Base-by-base conservation (phyloP, 148 eudicot species). In the Diospyros lotus region DNA sequence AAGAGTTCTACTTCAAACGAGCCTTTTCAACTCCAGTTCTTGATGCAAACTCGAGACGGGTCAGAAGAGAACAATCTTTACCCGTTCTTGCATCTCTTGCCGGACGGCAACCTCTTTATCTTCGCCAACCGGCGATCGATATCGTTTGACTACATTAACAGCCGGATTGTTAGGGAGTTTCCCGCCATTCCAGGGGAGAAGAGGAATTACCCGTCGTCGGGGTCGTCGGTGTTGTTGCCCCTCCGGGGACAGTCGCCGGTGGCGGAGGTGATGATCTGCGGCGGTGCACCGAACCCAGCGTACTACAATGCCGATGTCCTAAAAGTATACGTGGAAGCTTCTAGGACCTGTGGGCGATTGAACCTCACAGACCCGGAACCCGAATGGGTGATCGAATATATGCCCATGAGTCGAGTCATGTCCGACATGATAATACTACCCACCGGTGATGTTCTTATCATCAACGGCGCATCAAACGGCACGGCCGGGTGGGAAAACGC, bases 401-500 rank as follows among this genome's bases (percentile, higher is more conserved):
- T 92, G 91, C 94, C 97, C 0, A 82, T 87, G 87, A 60, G 83
- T 28, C 94, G 97, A 75, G 97, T 92, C 74, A 92, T 92, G 97
- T 82, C 89, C 50, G 97, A 92, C 50, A 85, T 88, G 94, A 17
- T 90, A 6, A 59, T 92, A 11, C 56, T 94, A 17, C 98, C 98
- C 0, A 87, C 86, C 1, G 92, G 97, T 2, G 88, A 94, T 3
- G 80, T 94, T 0, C 50, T 94, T 1, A 84, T 94, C 10, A 38
- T 94, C 7, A 94, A 94, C 71, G 98, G 98, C 7, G 98, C 98
- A 0, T 73, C 66, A 0, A 80, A 80, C 1, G 98, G 98, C 1
- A 84, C 98, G 0, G 98, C 93, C 42, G 98, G 98, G 9, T 94
- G 98, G 98, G 98, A 92, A 28, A 72, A 78, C 8, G 98, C 92